These are phyloP conservation scores for Hericium rajendrae DNA, from an alignment of 768 basidiomycete species.

Conservation along the genomic window DNA sequence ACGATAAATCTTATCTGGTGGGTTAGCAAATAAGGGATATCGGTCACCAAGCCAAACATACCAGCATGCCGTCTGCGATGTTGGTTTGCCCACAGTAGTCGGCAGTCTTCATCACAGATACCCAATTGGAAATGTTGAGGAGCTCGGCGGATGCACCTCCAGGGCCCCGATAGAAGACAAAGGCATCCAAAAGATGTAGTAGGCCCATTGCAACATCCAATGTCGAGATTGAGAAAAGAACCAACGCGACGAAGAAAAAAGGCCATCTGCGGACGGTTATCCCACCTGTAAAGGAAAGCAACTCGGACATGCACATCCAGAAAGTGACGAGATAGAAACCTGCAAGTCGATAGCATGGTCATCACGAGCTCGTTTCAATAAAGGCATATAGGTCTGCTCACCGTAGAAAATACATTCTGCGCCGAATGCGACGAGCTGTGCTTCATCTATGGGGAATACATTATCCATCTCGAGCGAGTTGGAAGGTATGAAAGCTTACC, in stretches of 20 bases:
- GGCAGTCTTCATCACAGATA: slow-evolving; percentile 33
- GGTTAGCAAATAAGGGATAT: too few relatives aligned
- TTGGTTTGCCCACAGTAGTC: slow-evolving; percentile 33
- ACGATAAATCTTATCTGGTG: slow-evolving; percentile 9
- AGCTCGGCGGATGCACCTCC: slow-evolving; percentile 25
- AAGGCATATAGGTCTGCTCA: neutral
- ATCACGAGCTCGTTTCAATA: too few relatives aligned
- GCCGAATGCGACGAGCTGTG: slow-evolving; percentile 5
- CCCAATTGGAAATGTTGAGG: slow-evolving; percentile 26
- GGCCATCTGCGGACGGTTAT: slow-evolving; percentile 17
- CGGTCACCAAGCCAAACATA: slow-evolving; percentile 7
- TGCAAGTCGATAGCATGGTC: neutral
- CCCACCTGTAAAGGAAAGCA: slow-evolving; percentile 22
- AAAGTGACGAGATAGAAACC: slow-evolving; percentile 12
- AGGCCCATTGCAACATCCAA: slow-evolving; percentile 31
- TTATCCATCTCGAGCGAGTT: neutral
- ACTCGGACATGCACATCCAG: slow-evolving; percentile 22
- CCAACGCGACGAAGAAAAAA: slow-evolving; percentile 28
- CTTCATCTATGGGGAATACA: neutral
- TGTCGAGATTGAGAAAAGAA: slow-evolving; percentile 31
- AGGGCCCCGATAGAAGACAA: slow-evolving; percentile 23
- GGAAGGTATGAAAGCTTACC: too few relatives aligned
- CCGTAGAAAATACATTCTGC: slow-evolving; percentile 11
- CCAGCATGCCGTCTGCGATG: slow-evolving; percentile 34
- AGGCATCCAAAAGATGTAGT: slow-evolving; percentile 33